These are phyloP conservation scores for Chaetomiaceae sp. DNA, from an alignment of 2,329 filamentous ascomycete species.

Conservation along the genomic window DNA sequence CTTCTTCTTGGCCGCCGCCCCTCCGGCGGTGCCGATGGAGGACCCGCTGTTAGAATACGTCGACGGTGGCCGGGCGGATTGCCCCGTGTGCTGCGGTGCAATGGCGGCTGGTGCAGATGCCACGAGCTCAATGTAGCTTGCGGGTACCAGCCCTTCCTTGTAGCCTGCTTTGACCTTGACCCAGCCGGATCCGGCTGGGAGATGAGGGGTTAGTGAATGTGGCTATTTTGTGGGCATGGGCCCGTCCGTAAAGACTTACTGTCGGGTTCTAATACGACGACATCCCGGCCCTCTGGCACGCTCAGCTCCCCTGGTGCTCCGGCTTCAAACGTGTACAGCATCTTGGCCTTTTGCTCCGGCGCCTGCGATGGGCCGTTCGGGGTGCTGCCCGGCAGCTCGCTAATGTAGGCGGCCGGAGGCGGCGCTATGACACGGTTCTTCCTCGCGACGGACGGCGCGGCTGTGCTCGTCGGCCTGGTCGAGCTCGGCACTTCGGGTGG, in stretches of 20 bases:
- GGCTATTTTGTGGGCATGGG: background rate
- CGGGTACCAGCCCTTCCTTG: constrained; percentile 80
- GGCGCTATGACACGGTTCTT: constrained; percentile 80
- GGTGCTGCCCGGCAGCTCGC: constrained; percentile 54
- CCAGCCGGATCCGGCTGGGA: constrained; percentile 84
- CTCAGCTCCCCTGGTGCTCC: constrained; percentile 76
- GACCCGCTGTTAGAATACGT: constrained; percentile 74
- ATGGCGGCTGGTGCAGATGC: constrained; percentile 42
- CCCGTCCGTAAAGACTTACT: constrained; percentile 62
- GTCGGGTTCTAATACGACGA: constrained; percentile 78
- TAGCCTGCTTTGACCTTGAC: constrained; percentile 72
- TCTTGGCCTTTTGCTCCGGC: constrained; percentile 69
- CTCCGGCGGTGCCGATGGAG: constrained; percentile 48
- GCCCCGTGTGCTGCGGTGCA: constrained; percentile 42
- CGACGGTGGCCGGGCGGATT: too few species aligned
- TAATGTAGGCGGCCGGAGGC: constrained; percentile 76
- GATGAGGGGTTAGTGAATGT: constrained; percentile 30
- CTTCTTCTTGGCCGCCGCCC: constrained; percentile 65
- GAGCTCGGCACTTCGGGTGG: constrained; percentile 39
- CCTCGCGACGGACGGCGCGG: constrained; percentile 33
- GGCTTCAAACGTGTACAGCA: constrained; percentile 84
- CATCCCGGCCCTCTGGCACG: constrained; percentile 72
- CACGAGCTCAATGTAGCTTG: constrained; percentile 69
- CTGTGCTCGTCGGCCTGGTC: constrained; percentile 33
- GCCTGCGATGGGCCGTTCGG: constrained; percentile 39